Conservation (phyloP, 306 rosid genomes). For the Vigna nakashimae region DNA sequence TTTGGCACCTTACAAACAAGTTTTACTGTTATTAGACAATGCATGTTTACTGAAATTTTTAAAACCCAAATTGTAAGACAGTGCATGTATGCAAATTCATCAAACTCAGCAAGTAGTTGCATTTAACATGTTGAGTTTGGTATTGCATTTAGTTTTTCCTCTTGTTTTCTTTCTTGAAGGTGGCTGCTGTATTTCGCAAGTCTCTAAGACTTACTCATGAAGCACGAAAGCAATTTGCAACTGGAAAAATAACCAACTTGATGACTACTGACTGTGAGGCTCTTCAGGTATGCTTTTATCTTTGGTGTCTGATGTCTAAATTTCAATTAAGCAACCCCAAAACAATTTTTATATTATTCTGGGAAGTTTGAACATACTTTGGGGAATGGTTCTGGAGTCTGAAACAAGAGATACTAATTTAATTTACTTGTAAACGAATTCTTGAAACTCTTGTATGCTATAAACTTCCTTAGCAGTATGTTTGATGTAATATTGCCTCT, state of each 20-base stretch:
- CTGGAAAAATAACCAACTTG: constrained; percentile 96
- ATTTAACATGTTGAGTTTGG: constrained; percentile 31
- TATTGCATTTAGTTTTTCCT: constrained; percentile 16
- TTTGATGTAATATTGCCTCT: constrained; percentile 30
- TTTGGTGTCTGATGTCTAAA: constrained; percentile 34
- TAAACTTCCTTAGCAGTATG: constrained; percentile 26
- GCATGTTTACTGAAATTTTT: constrained; percentile 21
- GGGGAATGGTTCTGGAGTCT: too few species aligned
- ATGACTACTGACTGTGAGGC: constrained; percentile 98
- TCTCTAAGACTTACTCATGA: constrained; percentile 96
- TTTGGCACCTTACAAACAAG: background rate
- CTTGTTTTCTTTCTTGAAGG: constrained; percentile 52
- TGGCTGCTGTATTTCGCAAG: constrained; percentile 96
- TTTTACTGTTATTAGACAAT: background rate
- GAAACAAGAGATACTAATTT: too few species aligned
- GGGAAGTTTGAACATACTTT: too few species aligned
- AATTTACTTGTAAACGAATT: background rate
- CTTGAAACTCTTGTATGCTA: constrained; percentile 18
- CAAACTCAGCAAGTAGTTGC: constrained; percentile 25
- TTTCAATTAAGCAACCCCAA: too few species aligned
- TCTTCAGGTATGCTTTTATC: constrained; percentile 69
- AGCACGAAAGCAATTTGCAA: constrained; percentile 87
- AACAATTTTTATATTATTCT: too few species aligned
- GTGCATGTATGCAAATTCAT: constrained; percentile 27
- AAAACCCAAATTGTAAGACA: background rate